Evolutionary conservation across 345 rosid genomes (phyloP).

Genomic region (Brassica carinata): DNA sequence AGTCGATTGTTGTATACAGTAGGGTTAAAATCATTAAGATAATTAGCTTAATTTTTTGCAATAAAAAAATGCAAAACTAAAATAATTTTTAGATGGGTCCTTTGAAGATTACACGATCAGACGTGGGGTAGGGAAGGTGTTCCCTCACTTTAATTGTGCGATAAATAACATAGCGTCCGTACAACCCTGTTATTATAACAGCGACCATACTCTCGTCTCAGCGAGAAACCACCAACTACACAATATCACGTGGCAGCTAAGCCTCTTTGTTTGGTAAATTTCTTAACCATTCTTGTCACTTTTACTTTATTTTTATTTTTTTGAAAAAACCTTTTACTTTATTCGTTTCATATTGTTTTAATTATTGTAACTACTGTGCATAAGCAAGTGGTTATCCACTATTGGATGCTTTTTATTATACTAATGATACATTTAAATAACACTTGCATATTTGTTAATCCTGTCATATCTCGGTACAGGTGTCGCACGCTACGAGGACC

Average conservation of each 20-base stretch:
- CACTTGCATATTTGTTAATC: background rate
- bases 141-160: background rate
- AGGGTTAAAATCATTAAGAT: too few species aligned
- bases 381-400: conserved; percentile 27
- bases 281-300: background rate
- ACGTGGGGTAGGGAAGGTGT: too few species aligned
- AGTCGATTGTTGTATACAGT: too few species aligned
- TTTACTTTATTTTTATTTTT: too few species aligned
- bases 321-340: background rate
- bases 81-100: too few species aligned
- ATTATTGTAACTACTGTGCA: background rate
- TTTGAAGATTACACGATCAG: too few species aligned
- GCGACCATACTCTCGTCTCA: background rate
- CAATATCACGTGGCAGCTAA: background rate
- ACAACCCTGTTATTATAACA: conserved; percentile 12
- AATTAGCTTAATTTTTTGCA: too few species aligned
- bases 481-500: conserved; percentile 46
- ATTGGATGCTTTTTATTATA: conserved; percentile 21
- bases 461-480: conserved; percentile 33
- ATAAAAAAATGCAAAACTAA: too few species aligned
- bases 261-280: background rate
- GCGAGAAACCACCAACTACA: background rate
- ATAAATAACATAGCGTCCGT: conserved; percentile 11
- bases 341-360: background rate
- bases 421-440: background rate